Conservation (phyloP, 345 rosid genomes). For the Noccaea caerulescens region DNA sequence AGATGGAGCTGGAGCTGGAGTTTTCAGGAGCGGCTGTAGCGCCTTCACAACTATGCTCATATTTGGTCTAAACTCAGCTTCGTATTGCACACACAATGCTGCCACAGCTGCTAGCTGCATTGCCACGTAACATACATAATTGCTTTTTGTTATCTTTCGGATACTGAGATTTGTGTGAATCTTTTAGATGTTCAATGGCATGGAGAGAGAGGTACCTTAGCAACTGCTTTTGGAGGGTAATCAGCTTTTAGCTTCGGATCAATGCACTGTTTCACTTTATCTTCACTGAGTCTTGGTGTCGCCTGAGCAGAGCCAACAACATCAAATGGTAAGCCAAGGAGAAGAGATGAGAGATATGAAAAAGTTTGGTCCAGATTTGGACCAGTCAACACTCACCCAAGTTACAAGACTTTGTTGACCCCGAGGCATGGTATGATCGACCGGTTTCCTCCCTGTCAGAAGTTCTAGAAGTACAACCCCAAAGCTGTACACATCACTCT, state of each 20-base stretch:
- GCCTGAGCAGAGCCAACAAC: conserved; percentile 56
- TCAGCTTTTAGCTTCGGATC: conserved; percentile 97
- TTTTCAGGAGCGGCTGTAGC: conserved; percentile 73
- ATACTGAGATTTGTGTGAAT: conserved; percentile 3
- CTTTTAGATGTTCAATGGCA: conserved; percentile 7
- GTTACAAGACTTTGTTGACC: conserved; percentile 52
- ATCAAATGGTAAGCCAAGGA: conserved; percentile 8
- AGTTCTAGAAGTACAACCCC: conserved; percentile 50
- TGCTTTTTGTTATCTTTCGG: not conserved
- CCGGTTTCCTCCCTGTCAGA: conserved; percentile 49
- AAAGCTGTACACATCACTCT: conserved; percentile 50
- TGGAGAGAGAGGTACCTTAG: conserved; percentile 61
- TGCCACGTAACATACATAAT: not conserved
- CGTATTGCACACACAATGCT: conserved; percentile 89
- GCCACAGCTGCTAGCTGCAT: conserved; percentile 93
- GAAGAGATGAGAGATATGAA: too few species aligned
- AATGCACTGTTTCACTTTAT: conserved; percentile 95
- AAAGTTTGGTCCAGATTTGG: not conserved
- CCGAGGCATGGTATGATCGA: conserved; percentile 49
- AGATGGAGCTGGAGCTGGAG: conserved; percentile 57
- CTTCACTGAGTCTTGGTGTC: conserved; percentile 96
- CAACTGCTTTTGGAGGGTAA: conserved; percentile 95
- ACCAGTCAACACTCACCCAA: conserved; percentile 38
- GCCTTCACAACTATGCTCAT: conserved; percentile 98
- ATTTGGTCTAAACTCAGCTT: conserved; percentile 91